phyloP scores from a whole-genome alignment of 768 basidiomycete genomes.

The Lentinula aciculospora region DNA sequence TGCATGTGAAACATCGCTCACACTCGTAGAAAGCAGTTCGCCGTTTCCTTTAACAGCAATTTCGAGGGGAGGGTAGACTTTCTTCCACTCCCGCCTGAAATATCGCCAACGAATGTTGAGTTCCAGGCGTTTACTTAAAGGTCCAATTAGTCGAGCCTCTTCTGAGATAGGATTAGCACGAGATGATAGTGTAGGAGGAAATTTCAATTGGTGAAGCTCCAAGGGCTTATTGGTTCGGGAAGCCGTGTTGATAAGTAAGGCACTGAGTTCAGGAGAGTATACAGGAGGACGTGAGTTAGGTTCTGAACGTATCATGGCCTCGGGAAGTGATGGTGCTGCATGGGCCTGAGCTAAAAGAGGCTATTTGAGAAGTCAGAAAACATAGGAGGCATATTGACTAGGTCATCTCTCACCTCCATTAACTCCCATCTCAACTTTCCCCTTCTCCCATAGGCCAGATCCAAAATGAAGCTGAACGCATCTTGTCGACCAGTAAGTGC shows the following conservation, averaged over 20 bases:
- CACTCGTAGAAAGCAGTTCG: background rate
- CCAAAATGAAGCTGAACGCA: conserved; percentile 54
- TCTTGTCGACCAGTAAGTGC: conserved; percentile 46
- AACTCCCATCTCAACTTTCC: conserved; percentile 68
- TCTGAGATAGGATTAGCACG: conserved; percentile 52
- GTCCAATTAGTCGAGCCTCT: conserved; percentile 56
- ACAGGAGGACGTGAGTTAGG: conserved; percentile 57
- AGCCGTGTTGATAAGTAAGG: conserved; percentile 50
- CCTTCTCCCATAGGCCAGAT: conserved; percentile 71
- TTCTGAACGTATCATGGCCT: conserved; percentile 43
- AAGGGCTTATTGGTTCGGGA: conserved; percentile 47
- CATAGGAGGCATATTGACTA: background rate
- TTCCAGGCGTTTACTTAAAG: conserved; percentile 68
- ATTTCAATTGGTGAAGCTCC: conserved; percentile 28
- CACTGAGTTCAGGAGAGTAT: conserved; percentile 55
- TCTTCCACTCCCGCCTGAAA: conserved; percentile 48
- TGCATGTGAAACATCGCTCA: conserved; percentile 8
- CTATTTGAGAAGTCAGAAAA: conserved; percentile 25
- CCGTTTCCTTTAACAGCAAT: conserved; percentile 20
- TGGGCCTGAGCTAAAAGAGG: conserved; percentile 47
- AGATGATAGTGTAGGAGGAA: conserved; percentile 52
- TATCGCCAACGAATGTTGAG: conserved; percentile 69
- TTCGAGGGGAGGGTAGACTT: conserved; percentile 57
- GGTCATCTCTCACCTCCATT: conserved; percentile 42
- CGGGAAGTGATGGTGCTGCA: conserved; percentile 23